Evolutionary conservation across 192 early-diverging fungal genomes (phyloP), one percentile per base, ranked within the genome.

Genomic region (Chytriomyces sp.): DNA sequence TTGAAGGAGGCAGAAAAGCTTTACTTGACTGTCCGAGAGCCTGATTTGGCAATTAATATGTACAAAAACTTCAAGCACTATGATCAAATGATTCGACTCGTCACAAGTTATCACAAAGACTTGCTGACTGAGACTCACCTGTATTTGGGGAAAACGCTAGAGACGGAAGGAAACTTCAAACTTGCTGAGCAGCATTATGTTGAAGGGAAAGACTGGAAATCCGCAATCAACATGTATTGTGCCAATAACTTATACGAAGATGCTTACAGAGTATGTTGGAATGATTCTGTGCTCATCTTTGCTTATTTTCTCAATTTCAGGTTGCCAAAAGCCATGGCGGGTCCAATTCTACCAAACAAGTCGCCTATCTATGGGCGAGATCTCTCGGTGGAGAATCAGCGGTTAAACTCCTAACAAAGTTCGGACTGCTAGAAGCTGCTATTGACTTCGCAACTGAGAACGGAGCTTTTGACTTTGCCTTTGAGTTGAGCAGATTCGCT

Each of bases 51-150:
- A 28, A 89, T 89, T 64, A 89, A 88, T 70, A 89, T 89, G 88
- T 89, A 89, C 79, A 89, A 87, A 54, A 88, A 89, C 64, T 80
- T 85, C 75, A 86, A 86, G 67, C 80, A 81, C n/a, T 89, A 89
- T 66, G 88, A 89, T 68, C 76, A 86, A 52, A 89, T 89, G 88
- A 85, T 89, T 59, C 78, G 86, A 28, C 63, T 89, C 40, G 88
- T 89, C 7, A 82, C 82, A 14, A 75, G 75, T 8, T 81, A 87
- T 70, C 88, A 89, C 73, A 89, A 88, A 67, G 88, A 89, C 59
- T 56, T 89, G 40, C 55, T 89, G 25, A 60, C 62, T 5, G 88
- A 89, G 60, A 89, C 88, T 30, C 88, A 89, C 67, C 39, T 88
- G 59, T 89, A 82, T 44, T 72, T 89, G 32, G 88, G 75, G 10